Conservation (phyloP, 2,329 filamentous ascomycete species). For the Fusarium sp. region DNA sequence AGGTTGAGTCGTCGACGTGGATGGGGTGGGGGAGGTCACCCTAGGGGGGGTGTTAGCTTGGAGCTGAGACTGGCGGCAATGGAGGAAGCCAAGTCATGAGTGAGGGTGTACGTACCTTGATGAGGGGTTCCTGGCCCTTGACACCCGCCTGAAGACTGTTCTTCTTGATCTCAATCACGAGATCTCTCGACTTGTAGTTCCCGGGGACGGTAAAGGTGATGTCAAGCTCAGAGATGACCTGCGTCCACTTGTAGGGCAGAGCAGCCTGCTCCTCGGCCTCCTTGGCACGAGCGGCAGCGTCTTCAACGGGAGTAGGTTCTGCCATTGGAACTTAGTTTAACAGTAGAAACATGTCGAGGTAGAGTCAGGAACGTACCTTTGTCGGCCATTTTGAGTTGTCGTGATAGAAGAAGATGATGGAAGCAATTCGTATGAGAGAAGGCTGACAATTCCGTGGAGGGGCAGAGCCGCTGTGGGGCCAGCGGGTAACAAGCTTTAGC, state of each 20-base stretch:
- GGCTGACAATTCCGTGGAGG: constrained; percentile 47
- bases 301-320: constrained; percentile 68
- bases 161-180: constrained; percentile 87
- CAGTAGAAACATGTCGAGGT: not conserved
- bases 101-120: constrained; percentile 70
- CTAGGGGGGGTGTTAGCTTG: constrained; percentile 57
- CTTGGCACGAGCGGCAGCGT: constrained; percentile 72
- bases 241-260: constrained; percentile 97
- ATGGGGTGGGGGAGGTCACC: constrained; percentile 87
- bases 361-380: constrained; percentile 47
- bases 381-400: constrained; percentile 54
- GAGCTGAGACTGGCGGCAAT: not conserved
- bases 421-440: constrained; percentile 40
- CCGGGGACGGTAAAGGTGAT: constrained; percentile 81
- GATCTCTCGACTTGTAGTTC: constrained; percentile 85
- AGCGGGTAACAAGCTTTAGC: constrained; percentile 6
- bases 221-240: constrained; percentile 91
- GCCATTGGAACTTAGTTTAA: constrained; percentile 11
- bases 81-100: not conserved
- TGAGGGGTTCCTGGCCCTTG: constrained; percentile 88
- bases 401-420: constrained; percentile 23
- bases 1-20: constrained; percentile 88
- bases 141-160: constrained; percentile 81
- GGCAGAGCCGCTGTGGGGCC: constrained; percentile 24
- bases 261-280: constrained; percentile 89